Evolutionary conservation across 108 stramenopile genomes (phyloP), one percentile per base, ranked within the genome.

Genomic region (Cyclotella distinguenda): DNA sequence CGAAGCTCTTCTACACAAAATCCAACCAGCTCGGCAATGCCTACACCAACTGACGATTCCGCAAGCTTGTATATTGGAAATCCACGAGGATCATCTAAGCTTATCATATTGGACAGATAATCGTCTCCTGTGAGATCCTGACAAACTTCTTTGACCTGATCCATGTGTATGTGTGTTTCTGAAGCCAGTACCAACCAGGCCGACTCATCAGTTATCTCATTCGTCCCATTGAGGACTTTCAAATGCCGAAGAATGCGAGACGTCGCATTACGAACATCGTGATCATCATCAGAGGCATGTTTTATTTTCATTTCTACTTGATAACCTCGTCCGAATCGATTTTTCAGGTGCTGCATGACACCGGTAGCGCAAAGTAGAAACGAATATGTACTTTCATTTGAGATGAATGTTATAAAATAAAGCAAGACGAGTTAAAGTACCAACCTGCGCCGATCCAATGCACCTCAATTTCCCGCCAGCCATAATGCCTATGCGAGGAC

Each of bases 401-500:
- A n/a, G n/a, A n/a, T n/a, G n/a, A n/a, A n/a, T n/a, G n/a, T n/a
- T n/a, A n/a, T n/a, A n/a, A n/a, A n/a, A n/a, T n/a, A n/a, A n/a
- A n/a, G n/a, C n/a, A n/a, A n/a, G n/a, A n/a, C n/a, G n/a, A n/a
- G n/a, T 10, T 21, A 18, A 2, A 48, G 25, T 13, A 48, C 51
- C 15, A 27, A 63, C 66, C 66, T 67, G 70, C 1, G 92, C 92
- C 46, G 86, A 87, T 21, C 99, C 99, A 15, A 94, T 35, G 69
- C 97, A 97, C 22, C 81, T 68, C 6, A 99, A 80, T 11, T 60
- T 82, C 15, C 99, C 99, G 21, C 82, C 81, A 2, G 94, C 91
- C 94, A 98, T 97, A 74, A 99, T 97, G 21, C 87, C 96, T 44
- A 99, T 96, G 30, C 97, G 82, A 31, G 97, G 97, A 57, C 97